Evolutionary conservation across 1,139 yeast species (phyloP).

Genomic region (Saccharomyces hybrid): DNA sequence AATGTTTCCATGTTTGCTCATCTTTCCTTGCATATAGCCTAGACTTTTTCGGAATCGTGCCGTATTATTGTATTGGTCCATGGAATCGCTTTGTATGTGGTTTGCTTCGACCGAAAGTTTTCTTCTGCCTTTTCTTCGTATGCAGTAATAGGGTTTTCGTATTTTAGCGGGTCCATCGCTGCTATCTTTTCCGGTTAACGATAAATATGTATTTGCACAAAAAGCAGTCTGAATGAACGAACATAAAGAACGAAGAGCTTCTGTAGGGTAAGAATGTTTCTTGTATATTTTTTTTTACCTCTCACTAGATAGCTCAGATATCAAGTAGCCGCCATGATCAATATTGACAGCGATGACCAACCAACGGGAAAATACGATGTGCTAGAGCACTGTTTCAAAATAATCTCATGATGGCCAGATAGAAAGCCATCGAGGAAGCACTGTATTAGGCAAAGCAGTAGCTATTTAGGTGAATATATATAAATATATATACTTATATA

Average conservation of each 20-base stretch:
- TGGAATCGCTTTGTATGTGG: no score
- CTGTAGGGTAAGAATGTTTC: no score
- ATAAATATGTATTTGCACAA: neutral
- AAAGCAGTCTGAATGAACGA: neutral
- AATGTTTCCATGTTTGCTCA: neutral
- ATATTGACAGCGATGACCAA: neutral
- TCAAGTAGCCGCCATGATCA: neutral
- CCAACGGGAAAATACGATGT: no score
- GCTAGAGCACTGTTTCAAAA: neutral
- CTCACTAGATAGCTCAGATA: neutral
- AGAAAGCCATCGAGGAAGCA: neutral
- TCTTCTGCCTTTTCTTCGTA: neutral
- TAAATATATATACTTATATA: neutral
- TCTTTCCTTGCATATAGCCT: neutral
- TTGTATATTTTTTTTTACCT: neutral
- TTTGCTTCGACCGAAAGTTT: neutral
- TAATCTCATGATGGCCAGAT: neutral
- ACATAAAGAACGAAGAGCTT: no score
- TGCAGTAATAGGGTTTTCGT: neutral
- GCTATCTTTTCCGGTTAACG: neutral
- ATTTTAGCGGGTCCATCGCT: neutral
- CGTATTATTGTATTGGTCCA: no score
- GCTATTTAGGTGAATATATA: neutral
- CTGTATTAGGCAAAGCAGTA: neutral
- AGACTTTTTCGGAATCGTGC: neutral